Evolutionary conservation across 2,329 filamentous ascomycete species (phyloP).

Genomic region (Pseudocercospora musae): DNA sequence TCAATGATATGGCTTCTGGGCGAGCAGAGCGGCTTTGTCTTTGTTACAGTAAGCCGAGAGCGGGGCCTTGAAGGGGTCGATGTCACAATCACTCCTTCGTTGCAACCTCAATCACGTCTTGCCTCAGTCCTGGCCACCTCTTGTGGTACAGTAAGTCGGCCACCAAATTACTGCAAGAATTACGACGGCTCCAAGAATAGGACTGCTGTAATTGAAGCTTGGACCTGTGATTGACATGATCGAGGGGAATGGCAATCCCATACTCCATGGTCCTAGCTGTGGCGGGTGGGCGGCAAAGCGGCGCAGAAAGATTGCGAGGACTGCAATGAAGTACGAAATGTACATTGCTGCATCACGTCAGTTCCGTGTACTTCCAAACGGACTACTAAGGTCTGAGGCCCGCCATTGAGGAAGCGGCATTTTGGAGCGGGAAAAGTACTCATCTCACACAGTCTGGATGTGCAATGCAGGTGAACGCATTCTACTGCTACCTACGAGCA

Average conservation of each 20-base stretch:
- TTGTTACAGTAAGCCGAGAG: neutral
- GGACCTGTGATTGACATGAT: slow-evolving; percentile 24
- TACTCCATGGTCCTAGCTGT: slow-evolving; percentile 21
- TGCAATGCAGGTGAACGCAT: neutral
- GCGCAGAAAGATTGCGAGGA: slow-evolving; percentile 21
- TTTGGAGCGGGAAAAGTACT: neutral
- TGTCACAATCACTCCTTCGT: slow-evolving; percentile 7
- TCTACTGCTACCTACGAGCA: neutral
- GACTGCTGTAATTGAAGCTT: slow-evolving; percentile 27
- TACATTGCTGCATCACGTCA: slow-evolving; percentile 19
- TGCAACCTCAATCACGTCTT: slow-evolving; percentile 22
- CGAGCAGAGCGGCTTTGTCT: neutral
- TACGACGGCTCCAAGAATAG: slow-evolving; percentile 24
- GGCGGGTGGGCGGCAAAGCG: slow-evolving; percentile 11
- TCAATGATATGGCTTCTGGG: neutral
- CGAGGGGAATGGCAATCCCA: slow-evolving; percentile 26
- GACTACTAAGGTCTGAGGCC: slow-evolving; percentile 23
- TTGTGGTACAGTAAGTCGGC: slow-evolving; percentile 15
- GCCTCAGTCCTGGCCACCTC: slow-evolving; percentile 23
- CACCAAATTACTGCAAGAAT: slow-evolving; percentile 21
- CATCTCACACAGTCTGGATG: neutral
- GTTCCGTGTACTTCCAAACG: neutral
- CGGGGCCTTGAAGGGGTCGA: too few relatives aligned
- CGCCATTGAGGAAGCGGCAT: slow-evolving; percentile 22
- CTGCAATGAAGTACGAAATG: slow-evolving; percentile 28